Percentiles rank a stretch among this genome's conserved stretches.
Conservation (phyloP, 179 eudicot genomes). For the Silene vulgaris region DNA sequence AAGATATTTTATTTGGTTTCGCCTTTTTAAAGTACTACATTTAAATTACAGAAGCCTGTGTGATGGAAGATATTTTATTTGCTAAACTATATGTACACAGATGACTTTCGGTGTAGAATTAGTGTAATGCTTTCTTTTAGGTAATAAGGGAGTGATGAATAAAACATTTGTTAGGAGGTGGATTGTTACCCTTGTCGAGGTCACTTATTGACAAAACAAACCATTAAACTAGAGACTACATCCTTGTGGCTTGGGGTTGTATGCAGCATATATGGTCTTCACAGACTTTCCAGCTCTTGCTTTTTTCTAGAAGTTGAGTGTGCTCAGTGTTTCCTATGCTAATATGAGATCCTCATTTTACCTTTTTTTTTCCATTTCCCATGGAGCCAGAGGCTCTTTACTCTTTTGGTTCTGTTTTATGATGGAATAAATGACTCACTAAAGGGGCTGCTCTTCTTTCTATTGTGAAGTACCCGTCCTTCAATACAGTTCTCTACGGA, state of each 20-base stretch:
- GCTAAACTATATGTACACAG: background rate
- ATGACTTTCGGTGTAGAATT: background rate
- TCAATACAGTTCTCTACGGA: no score
- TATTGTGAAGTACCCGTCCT: no score
- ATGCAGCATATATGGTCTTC: background rate
- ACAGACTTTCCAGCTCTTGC: background rate
- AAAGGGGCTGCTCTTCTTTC: no score
- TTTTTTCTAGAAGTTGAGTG: background rate
- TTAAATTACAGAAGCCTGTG: constrained; percentile 1
- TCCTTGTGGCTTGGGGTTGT: background rate
- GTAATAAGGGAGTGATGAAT: background rate
- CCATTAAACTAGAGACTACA: background rate
- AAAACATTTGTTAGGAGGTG: background rate
- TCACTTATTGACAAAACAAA: background rate
- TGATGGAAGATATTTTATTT: background rate
- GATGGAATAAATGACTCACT: no score
- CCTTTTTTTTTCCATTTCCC: no score
- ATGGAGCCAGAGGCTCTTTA: no score
- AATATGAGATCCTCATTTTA: background rate
- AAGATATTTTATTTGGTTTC: background rate
- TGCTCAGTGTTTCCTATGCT: background rate
- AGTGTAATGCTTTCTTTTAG: background rate
- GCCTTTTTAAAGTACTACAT: background rate
- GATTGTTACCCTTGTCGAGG: background rate
- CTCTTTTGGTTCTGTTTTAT: no score